phyloP scores from a whole-genome alignment of 805 yeast genomes.

The Wickerhamomyces chaumierensis region DNA sequence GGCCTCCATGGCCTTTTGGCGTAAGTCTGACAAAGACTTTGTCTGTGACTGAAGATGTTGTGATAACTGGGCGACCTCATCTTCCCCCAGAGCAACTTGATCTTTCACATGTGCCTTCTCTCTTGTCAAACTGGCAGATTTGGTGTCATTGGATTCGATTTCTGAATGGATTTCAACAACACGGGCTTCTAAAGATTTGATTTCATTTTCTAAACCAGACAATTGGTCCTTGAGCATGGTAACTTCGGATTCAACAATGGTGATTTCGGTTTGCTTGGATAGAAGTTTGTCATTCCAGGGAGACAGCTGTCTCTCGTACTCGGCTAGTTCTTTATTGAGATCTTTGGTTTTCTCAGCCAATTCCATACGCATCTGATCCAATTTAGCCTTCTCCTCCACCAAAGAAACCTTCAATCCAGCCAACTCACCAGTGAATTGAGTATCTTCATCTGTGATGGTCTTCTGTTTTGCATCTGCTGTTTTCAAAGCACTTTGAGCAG shows the following conservation, averaged over 20 bases:
- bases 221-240: conserved; percentile 42
- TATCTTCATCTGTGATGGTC: conserved; percentile 32
- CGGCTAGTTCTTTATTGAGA: conserved; percentile 53
- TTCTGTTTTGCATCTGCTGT: conserved; percentile 36
- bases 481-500: conserved; percentile 32
- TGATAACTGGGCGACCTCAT: conserved; percentile 40
- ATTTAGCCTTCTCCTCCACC: conserved; percentile 37
- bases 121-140: conserved; percentile 31
- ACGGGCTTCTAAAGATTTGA: conserved; percentile 31
- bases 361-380: conserved; percentile 53
- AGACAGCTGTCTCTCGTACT: conserved; percentile 52
- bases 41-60: conserved; percentile 42
- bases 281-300: conserved; percentile 74
- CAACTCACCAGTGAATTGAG: conserved; percentile 32
- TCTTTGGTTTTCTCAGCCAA: conserved; percentile 67
- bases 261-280: conserved; percentile 49
- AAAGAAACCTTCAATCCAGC: conserved; percentile 33
- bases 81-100: conserved; percentile 49
- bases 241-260: conserved; percentile 56
- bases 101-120: conserved; percentile 37
- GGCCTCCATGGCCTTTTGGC: conserved; percentile 63
- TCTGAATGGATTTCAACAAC: conserved; percentile 34
- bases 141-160: conserved; percentile 38
- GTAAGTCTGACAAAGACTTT: conserved; percentile 34
- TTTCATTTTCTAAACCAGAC: conserved; percentile 30